Conservation (phyloP, 306 rosid species). For the Dicorynia guianensis region DNA sequence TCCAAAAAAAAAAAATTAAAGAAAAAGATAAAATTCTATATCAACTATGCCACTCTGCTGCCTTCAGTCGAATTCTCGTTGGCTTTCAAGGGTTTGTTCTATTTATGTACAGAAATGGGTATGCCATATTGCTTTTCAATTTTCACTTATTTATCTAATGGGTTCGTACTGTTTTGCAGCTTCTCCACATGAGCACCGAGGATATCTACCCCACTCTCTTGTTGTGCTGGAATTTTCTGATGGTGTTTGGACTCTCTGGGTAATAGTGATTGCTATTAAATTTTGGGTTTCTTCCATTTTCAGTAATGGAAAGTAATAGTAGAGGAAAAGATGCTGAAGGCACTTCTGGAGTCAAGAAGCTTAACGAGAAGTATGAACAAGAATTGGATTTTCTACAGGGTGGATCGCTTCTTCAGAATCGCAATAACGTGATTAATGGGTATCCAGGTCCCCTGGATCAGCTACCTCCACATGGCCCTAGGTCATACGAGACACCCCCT, state of each 20-base stretch:
- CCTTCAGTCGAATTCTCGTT: slow-evolving; percentile 55
- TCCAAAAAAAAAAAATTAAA: slow-evolving; percentile 7
- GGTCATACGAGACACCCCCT: slow-evolving; percentile 28
- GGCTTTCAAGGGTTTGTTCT: slow-evolving; percentile 57
- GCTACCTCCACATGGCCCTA: slow-evolving; percentile 33
- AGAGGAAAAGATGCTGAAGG: slow-evolving; percentile 52
- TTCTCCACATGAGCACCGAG: slow-evolving; percentile 40
- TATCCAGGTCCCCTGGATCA: slow-evolving; percentile 42
- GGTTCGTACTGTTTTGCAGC: slow-evolving; percentile 43
- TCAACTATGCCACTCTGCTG: slow-evolving; percentile 56
- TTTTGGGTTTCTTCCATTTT: slow-evolving; percentile 35
- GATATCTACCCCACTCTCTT: slow-evolving; percentile 35
- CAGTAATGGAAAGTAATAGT: slow-evolving; percentile 60
- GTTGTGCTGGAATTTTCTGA: slow-evolving; percentile 15
- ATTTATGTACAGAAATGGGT: slow-evolving; percentile 58
- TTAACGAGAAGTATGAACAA: slow-evolving; percentile 45
- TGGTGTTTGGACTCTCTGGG: slow-evolving; percentile 31
- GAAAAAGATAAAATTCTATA: slow-evolving; percentile 14
- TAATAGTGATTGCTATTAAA: slow-evolving; percentile 24
- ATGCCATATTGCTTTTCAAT: slow-evolving; percentile 42
- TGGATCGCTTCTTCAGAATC: background rate
- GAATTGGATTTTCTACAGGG: slow-evolving; percentile 40
- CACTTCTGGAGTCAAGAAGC: slow-evolving; percentile 52
- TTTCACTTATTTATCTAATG: slow-evolving; percentile 36
- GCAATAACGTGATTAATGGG: slow-evolving; percentile 4